These are phyloP conservation scores for Aspergillus campestris DNA, from an alignment of 495 filamentous ascomycete genomes.

Conservation along the genomic window DNA sequence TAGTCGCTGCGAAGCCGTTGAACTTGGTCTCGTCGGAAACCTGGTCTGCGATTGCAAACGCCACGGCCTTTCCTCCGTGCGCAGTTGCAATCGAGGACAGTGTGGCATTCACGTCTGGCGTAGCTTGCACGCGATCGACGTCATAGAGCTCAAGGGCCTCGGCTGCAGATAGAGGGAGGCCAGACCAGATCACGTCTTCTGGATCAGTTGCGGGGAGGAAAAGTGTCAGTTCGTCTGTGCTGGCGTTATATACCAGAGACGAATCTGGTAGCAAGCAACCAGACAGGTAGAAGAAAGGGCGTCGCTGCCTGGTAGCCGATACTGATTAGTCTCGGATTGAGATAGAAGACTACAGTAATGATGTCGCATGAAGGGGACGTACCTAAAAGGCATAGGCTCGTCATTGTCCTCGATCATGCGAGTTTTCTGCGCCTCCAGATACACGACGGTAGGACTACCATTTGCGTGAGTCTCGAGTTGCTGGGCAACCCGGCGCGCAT, in stretches of 20 bases:
- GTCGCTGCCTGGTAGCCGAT: conserved; percentile 56
- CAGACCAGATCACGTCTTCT: conserved; percentile 92
- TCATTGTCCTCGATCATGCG: conserved; percentile 77
- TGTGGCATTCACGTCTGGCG: conserved; percentile 59
- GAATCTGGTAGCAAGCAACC: conserved; percentile 79
- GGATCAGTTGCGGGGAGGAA: conserved; percentile 88
- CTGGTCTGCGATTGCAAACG: conserved; percentile 66
- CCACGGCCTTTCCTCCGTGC: conserved; percentile 38
- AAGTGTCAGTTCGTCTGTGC: conserved; percentile 62
- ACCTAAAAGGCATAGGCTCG: conserved; percentile 69
- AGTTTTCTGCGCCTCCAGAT: conserved; percentile 78
- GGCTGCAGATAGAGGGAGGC: conserved; percentile 67
- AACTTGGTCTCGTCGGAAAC: conserved; percentile 57
- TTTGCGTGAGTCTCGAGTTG: conserved; percentile 45
- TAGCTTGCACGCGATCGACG: conserved; percentile 66
- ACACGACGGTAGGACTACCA: conserved; percentile 44
- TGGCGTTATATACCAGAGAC: conserved; percentile 72
- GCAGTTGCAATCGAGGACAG: conserved; percentile 41
- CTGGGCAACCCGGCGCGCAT: conserved; percentile 73
- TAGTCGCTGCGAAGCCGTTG: conserved; percentile 51
- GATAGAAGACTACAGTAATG: neutral
- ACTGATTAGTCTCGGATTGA: conserved; percentile 2
- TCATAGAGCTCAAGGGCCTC: conserved; percentile 73
- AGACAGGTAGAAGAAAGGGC: conserved; percentile 90
- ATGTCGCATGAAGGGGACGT: conserved; percentile 11